These are phyloP conservation scores for Penicillium sp. DNA, from an alignment of 2,329 filamentous ascomycete genomes.

Conservation along the genomic window DNA sequence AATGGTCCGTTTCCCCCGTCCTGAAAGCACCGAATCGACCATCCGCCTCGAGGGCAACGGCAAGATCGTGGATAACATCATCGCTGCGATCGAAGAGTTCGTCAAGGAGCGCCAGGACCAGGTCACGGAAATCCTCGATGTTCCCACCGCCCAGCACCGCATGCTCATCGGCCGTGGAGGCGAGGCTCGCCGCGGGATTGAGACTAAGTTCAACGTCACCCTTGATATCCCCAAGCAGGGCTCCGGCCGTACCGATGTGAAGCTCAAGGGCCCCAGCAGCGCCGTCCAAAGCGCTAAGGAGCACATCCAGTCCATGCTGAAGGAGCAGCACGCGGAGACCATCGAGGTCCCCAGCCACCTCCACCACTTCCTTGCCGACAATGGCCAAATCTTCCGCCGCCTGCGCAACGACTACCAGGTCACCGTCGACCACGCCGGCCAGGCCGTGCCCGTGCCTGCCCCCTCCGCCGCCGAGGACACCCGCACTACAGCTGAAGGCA, in stretches of 20 bases:
- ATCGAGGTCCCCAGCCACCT: constrained; percentile 71
- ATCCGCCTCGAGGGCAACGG: constrained; percentile 83
- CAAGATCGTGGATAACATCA: constrained; percentile 78
- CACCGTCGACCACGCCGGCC: constrained; percentile 81
- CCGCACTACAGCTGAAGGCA: constrained; percentile 46
- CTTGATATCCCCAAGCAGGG: constrained; percentile 89
- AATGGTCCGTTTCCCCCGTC: constrained; percentile 88
- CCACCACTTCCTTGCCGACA: constrained; percentile 73
- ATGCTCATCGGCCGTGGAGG: constrained; percentile 86
- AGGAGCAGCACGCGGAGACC: constrained; percentile 80
- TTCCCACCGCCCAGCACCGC: constrained; percentile 82
- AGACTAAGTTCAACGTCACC: constrained; percentile 74
- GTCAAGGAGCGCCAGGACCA: constrained; percentile 78
- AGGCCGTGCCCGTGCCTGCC: constrained; percentile 61
- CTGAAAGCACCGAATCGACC: constrained; percentile 68
- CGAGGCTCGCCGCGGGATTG: constrained; percentile 73
- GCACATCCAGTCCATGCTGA: constrained; percentile 66
- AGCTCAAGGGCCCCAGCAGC: constrained; percentile 67
- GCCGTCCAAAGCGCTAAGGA: constrained; percentile 78
- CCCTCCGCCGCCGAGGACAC: constrained; percentile 51
- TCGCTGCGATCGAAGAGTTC: constrained; percentile 69
- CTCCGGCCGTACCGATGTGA: constrained; percentile 72
- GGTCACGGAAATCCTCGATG: constrained; percentile 66
- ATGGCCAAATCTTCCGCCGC: constrained; percentile 85
- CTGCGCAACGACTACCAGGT: constrained; percentile 79